Conservation (phyloP, 2,329 filamentous ascomycete species). For the Beauveria australis region DNA sequence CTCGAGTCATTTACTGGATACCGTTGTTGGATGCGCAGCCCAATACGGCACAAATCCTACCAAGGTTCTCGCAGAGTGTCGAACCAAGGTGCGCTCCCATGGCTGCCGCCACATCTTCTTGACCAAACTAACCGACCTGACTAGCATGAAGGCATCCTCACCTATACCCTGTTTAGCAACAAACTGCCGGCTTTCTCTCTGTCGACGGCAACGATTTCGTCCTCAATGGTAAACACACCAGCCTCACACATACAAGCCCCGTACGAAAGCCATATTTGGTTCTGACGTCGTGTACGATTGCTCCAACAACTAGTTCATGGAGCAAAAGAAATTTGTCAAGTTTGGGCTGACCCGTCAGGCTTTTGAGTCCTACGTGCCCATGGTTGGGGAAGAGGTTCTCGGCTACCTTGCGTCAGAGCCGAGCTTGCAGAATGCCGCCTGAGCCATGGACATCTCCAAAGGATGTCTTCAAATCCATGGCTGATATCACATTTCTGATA, state of each 20-base stretch:
- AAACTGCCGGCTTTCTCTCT: conserved; percentile 42
- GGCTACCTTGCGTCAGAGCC: conserved; percentile 52
- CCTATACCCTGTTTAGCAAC: conserved; percentile 44
- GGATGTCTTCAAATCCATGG: conserved; percentile 59
- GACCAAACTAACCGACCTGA: not conserved
- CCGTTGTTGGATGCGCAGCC: conserved; percentile 62
- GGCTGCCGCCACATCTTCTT: not conserved
- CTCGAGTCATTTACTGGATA: conserved; percentile 51
- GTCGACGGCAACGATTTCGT: conserved; percentile 47
- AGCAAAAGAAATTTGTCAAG: conserved; percentile 80
- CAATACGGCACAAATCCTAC: conserved; percentile 65
- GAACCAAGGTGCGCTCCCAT: conserved; percentile 49
- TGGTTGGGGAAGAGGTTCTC: conserved; percentile 62
- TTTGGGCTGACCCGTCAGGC: conserved; percentile 59
- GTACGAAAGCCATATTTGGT: conserved; percentile 57
- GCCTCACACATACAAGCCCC: conserved; percentile 42
- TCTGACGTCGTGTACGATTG: conserved; percentile 77
- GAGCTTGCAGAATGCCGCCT: conserved; percentile 50
- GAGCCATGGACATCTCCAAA: conserved; percentile 53
- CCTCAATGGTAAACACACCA: conserved; percentile 44
- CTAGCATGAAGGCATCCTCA: conserved; percentile 45
- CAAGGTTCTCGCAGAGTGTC: conserved; percentile 56
- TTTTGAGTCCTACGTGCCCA: conserved; percentile 56
- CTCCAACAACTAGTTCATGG: conserved; percentile 77
- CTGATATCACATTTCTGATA: conserved; percentile 76